These are phyloP conservation scores for Dicorynia guianensis DNA, from an alignment of 306 rosid genomes.

Conservation along the genomic window DNA sequence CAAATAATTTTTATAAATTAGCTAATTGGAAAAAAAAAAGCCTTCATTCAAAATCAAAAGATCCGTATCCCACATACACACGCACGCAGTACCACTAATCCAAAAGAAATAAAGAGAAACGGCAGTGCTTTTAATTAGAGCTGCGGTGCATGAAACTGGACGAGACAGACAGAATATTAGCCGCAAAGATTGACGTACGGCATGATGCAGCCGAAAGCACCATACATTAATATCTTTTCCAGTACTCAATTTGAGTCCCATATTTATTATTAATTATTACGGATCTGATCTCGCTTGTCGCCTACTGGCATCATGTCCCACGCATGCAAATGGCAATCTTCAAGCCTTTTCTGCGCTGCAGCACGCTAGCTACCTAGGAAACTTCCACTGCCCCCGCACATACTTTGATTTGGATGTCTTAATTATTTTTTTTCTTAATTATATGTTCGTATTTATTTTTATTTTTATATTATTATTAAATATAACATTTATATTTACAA, in stretches of 20 bases:
- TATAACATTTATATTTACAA: too few relatives aligned
- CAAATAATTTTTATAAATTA: too few relatives aligned
- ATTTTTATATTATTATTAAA: too few relatives aligned
- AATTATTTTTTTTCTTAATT: too few relatives aligned
- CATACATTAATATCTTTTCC: neutral
- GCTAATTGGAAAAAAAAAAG: too few relatives aligned
- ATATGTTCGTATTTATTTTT: too few relatives aligned
- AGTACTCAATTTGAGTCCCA: neutral
- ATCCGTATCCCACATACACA: too few relatives aligned
- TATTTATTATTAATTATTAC: constrained; percentile 22
- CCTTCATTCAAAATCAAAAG: too few relatives aligned
- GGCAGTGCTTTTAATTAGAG: neutral
- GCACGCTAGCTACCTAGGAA: neutral
- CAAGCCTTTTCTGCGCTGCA: constrained; percentile 2
- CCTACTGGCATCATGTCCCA: constrained; percentile 38
- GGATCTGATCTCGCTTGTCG: constrained; percentile 16
- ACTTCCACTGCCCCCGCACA: constrained; percentile 29
- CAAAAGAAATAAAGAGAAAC: neutral
- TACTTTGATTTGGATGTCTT: too few relatives aligned
- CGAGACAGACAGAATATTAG: constrained; percentile 36
- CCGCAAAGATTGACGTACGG: constrained; percentile 56
- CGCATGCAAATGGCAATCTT: constrained; percentile 28
- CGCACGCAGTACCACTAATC: too few relatives aligned
- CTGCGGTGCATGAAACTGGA: constrained; percentile 42
- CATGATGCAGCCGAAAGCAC: constrained; percentile 46